These are phyloP conservation scores for Nepenthes alata DNA, from an alignment of 179 eudicot species.

Conservation along the genomic window DNA sequence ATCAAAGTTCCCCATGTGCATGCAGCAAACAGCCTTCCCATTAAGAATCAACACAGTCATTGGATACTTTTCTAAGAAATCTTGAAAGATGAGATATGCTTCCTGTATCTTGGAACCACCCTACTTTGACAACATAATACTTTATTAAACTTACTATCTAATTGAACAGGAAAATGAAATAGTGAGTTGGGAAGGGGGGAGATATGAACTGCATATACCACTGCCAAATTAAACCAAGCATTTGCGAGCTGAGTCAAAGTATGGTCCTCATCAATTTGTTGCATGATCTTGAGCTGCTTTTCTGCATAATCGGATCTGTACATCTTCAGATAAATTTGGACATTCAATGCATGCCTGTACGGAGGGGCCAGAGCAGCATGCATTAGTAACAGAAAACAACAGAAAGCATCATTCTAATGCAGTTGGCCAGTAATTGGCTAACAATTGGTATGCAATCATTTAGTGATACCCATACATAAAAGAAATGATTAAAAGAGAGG, in stretches of 20 bases:
- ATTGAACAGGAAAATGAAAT: not conserved
- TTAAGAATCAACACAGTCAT: constrained; percentile 76
- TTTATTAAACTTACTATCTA: not conserved
- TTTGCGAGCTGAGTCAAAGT: constrained; percentile 90
- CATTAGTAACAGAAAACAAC: no score
- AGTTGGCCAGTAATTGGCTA: not conserved
- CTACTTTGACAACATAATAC: constrained; percentile 20
- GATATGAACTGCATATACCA: constrained; percentile 30
- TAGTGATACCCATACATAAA: no score
- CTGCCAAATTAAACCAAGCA: constrained; percentile 90
- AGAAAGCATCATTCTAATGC: constrained; percentile 46
- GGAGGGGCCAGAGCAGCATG: not conserved
- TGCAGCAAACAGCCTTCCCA: constrained; percentile 96
- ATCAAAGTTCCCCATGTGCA: constrained; percentile 93
- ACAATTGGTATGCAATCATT: no score
- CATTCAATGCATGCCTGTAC: constrained; percentile 81
- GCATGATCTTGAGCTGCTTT: constrained; percentile 82
- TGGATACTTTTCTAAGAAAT: constrained; percentile 79
- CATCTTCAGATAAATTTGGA: constrained; percentile 90
- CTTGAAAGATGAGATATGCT: constrained; percentile 90
- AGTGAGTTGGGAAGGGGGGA: not conserved
- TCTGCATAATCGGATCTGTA: constrained; percentile 90
- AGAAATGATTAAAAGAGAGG: no score
- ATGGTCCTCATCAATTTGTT: constrained; percentile 89
- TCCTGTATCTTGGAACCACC: constrained; percentile 98